These are phyloP conservation scores for Fusarium lateritium DNA, from an alignment of 2,329 filamentous ascomycete species.

Conservation along the genomic window DNA sequence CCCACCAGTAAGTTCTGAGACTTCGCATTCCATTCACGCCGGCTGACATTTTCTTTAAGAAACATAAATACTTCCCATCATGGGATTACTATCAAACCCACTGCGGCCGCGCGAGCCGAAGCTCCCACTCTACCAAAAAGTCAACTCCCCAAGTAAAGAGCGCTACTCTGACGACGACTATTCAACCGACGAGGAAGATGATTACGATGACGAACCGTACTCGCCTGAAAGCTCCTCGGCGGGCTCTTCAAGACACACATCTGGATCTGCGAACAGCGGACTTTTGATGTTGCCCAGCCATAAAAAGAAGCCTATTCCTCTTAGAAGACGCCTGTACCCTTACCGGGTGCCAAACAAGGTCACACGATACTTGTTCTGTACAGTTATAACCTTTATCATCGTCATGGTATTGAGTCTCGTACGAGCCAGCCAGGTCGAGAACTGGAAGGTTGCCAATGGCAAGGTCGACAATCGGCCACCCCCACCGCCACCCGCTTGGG, in stretches of 20 bases:
- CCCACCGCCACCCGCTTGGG: conserved; percentile 80
- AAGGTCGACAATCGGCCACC: conserved; percentile 62
- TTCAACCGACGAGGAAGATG: conserved; percentile 63
- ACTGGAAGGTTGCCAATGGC: conserved; percentile 72
- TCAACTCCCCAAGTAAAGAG: conserved; percentile 62
- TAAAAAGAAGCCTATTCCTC: conserved; percentile 40
- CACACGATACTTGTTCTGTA: conserved; percentile 83
- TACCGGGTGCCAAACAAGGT: conserved; percentile 81
- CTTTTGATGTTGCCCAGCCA: conserved; percentile 63
- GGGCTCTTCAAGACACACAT: conserved; percentile 69
- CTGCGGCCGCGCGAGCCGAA: conserved; percentile 63
- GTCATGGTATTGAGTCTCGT: conserved; percentile 84
- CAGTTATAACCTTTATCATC: conserved; percentile 77
- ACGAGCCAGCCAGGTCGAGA: conserved; percentile 79
- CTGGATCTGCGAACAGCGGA: conserved; percentile 60
- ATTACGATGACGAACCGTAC: conserved; percentile 60
- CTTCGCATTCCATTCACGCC: conserved; percentile 21
- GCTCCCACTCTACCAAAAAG: conserved; percentile 67
- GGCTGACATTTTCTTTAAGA: conserved; percentile 22
- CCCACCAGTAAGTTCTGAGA: conserved; percentile 25
- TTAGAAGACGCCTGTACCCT: conserved; percentile 52
- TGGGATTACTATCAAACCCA: conserved; percentile 66
- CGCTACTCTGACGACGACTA: conserved; percentile 66
- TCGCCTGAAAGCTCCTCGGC: conserved; percentile 60
- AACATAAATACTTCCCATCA: conserved; percentile 50